Percentiles rank a stretch among this genome's conserved stretches.
These are phyloP conservation scores for Xylariaceae sp. DNA, from an alignment of 2,329 filamentous ascomycete species.

Conservation along the genomic window DNA sequence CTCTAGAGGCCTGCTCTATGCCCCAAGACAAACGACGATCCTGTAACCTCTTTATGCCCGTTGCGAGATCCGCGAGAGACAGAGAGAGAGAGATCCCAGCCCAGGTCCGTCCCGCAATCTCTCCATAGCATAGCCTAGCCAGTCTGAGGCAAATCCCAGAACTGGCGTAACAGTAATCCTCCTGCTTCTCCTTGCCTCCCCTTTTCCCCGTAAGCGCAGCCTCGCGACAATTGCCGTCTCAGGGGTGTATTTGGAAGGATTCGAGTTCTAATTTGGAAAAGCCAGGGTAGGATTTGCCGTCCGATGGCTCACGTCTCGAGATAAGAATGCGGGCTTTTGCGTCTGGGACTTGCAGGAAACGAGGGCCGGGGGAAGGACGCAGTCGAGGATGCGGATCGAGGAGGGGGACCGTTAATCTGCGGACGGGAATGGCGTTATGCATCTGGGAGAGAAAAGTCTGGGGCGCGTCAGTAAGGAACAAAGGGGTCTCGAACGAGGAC, in stretches of 20 bases:
- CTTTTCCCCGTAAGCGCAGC: background rate
- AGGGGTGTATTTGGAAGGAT: background rate
- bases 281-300: no score
- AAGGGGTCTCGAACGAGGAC: background rate
- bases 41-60: background rate
- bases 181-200: no score
- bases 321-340: background rate
- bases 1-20: conserved; percentile 9
- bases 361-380: background rate
- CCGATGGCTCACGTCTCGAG: no score
- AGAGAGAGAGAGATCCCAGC: no score
- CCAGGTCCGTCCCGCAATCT: conserved; percentile 5
- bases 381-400: conserved; percentile 4
- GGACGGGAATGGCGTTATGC: background rate
- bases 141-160: background rate
- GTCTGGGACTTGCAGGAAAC: background rate
- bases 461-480: background rate
- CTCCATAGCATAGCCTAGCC: background rate
- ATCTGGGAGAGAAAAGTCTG: background rate
- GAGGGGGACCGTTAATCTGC: conserved; percentile 5
- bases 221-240: background rate
- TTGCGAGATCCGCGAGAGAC: background rate
- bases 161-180: background rate
- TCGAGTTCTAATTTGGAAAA: no score
- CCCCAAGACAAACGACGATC: conserved; percentile 12